Evolutionary conservation across 306 rosid genomes (phyloP), one percentile per base, ranked within the genome.

Genomic region (Ceratonia siliqua): DNA sequence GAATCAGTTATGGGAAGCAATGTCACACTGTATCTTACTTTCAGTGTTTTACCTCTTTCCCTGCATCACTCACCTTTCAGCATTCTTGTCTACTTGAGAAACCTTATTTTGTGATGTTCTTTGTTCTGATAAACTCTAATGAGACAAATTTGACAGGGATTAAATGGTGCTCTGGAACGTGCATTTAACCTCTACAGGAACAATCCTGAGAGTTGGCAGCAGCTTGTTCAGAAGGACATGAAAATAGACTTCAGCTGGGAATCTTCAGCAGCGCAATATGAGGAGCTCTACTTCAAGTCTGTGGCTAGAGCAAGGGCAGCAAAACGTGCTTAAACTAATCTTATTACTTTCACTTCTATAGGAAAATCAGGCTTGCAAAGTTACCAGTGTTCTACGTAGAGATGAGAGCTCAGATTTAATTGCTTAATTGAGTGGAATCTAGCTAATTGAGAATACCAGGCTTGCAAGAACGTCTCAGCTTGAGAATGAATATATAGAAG

Each of bases 191-290:
- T 77, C 86, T 87, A 80, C 81, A 66, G 0, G 62, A 85, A 71
- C 9, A 72, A 90, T 64, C 96, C 90, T 13, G 77, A 81, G 39
- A 42, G 78, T 27, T 94, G 99, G 99, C 79, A 72, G 75, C 86
- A 83, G 83, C 95, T 94, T 67, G 96, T 94, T 77, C 89, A 83
- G 79, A 92, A 86, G 76, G 97, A 69, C 79, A 94, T 94, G 97
- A 82, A 56, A 54, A 75, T 87, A 67, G 99, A 94, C 83, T 92
- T 92, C 81, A 92, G 99, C 82, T 94, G 99, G 99, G 97, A 89
- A 13, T 69, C 92, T 62, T 90, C 99, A 15, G 87, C 99, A 6
- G 70, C 91, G 7, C 96, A 86, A 73, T 94, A 94, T n/a, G 99
- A 88, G 78, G 96, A 94, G 28, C 93, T 92, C 32, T 94, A 94